phyloP scores from a whole-genome alignment of 768 basidiomycete species.

The Mycena latifolia region DNA sequence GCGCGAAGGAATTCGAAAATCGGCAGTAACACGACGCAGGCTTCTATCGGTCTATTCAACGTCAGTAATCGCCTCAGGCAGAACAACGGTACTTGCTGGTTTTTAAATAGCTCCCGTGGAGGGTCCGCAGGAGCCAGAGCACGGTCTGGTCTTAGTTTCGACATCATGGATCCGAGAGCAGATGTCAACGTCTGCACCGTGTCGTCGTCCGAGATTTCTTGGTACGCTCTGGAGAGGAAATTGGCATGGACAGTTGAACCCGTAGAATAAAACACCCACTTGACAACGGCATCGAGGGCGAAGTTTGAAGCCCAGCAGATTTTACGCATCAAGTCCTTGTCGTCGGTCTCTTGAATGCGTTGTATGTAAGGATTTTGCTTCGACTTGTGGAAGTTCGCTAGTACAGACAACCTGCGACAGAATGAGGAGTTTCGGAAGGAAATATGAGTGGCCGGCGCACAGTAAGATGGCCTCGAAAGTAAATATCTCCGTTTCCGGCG shows the following conservation, averaged over 20 bases:
- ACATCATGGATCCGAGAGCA: slow-evolving; percentile 65
- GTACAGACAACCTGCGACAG: slow-evolving; percentile 57
- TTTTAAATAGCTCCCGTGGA: slow-evolving; percentile 67
- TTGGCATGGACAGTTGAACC: background rate
- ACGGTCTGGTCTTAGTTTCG: slow-evolving; percentile 66
- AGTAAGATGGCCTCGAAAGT: slow-evolving; percentile 72
- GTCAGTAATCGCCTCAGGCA: slow-evolving; percentile 11
- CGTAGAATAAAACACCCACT: slow-evolving; percentile 50
- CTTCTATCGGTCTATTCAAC: slow-evolving; percentile 70
- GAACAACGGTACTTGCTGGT: slow-evolving; percentile 56
- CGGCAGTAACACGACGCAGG: slow-evolving; percentile 68
- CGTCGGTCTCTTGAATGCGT: slow-evolving; percentile 59
- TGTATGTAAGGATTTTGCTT: slow-evolving; percentile 76
- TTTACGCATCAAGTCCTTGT: slow-evolving; percentile 66
- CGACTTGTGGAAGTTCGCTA: slow-evolving; percentile 80
- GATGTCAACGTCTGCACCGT: slow-evolving; percentile 60
- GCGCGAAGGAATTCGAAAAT: slow-evolving; percentile 70
- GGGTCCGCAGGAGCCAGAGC: slow-evolving; percentile 62
- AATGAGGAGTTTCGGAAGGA: background rate
- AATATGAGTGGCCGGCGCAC: background rate
- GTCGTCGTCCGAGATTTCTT: slow-evolving; percentile 64
- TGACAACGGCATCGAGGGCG: slow-evolving; percentile 62
- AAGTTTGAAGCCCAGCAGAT: slow-evolving; percentile 69
- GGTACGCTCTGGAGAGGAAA: slow-evolving; percentile 62
- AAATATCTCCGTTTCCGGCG: slow-evolving; percentile 64